phyloP scores from a whole-genome alignment of 495 filamentous ascomycete species.

The Hypoxylon subgilvum region DNA sequence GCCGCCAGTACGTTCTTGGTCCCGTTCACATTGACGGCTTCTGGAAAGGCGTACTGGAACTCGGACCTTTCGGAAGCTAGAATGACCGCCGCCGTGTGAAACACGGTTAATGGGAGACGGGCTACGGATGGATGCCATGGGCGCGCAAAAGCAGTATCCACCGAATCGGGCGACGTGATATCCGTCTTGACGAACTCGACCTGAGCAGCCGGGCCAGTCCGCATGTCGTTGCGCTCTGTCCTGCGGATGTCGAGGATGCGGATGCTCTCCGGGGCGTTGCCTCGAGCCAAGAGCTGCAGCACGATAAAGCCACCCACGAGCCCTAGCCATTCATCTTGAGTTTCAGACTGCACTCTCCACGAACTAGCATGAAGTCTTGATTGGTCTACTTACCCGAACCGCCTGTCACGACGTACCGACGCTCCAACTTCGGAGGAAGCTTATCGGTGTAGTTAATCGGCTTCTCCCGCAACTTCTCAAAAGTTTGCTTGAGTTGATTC shows the following conservation, averaged over 20 bases:
- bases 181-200: constrained; percentile 52
- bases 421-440: constrained; percentile 59
- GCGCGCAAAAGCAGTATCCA: constrained; percentile 44
- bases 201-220: constrained; percentile 29
- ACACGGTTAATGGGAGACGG: constrained; percentile 49
- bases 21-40: constrained; percentile 62
- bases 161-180: constrained; percentile 46
- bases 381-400: constrained; percentile 57
- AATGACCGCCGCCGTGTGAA: constrained; percentile 55
- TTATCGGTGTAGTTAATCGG: constrained; percentile 55
- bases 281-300: constrained; percentile 51
- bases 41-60: constrained; percentile 46
- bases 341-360: constrained; percentile 6
- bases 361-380: not conserved
- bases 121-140: constrained; percentile 44
- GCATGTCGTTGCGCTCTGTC: constrained; percentile 48
- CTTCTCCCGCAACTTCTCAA: constrained; percentile 45
- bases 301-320: constrained; percentile 54
- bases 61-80: constrained; percentile 50
- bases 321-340: constrained; percentile 33
- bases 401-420: constrained; percentile 64
- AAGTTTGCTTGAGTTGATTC: constrained; percentile 53
- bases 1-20: constrained; percentile 63
- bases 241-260: constrained; percentile 51
- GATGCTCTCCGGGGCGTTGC: constrained; percentile 47